Evolutionary conservation across 2,329 filamentous ascomycete genomes (phyloP).

Genomic region (Rhinocladiella similis): DNA sequence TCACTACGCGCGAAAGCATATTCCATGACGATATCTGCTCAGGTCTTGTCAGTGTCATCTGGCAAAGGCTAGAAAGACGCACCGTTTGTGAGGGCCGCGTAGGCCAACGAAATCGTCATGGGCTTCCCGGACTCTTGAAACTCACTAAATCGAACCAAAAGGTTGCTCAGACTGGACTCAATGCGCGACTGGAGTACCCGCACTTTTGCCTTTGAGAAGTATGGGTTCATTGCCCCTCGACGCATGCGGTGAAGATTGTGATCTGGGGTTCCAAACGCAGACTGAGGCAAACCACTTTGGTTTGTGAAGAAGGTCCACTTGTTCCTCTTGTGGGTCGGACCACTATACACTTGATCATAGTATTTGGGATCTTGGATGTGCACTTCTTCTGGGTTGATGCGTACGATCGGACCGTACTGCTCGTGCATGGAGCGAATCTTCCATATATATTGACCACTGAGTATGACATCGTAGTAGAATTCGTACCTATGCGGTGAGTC

Average conservation of each 20-base stretch:
- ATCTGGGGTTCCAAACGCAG: constrained; percentile 22
- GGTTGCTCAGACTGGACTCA: constrained; percentile 27
- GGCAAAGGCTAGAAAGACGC: no score
- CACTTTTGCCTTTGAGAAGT: constrained; percentile 44
- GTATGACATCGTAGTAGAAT: constrained; percentile 37
- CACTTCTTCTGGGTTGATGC: constrained; percentile 35
- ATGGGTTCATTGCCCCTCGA: constrained; percentile 40
- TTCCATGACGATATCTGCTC: constrained; percentile 36
- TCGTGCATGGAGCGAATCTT: constrained; percentile 37
- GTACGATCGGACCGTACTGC: constrained; percentile 37
- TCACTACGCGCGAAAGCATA: constrained; percentile 40
- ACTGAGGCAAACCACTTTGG: constrained; percentile 11
- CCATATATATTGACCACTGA: constrained; percentile 35
- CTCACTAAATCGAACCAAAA: constrained; percentile 25
- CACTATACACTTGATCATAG: constrained; percentile 34
- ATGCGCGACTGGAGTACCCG: constrained; percentile 39
- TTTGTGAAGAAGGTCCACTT: constrained; percentile 9
- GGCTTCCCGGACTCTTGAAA: constrained; percentile 3
- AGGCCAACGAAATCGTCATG: constrained; percentile 14
- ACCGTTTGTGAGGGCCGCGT: constrained; percentile 32
- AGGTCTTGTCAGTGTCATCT: no score
- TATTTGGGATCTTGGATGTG: constrained; percentile 36
- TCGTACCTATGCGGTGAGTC: constrained; percentile 28
- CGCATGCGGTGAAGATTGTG: constrained; percentile 35
- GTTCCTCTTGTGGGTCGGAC: constrained; percentile 31